These are phyloP conservation scores for Polyporus arcularius DNA, from an alignment of 768 basidiomycete genomes.

Conservation along the genomic window DNA sequence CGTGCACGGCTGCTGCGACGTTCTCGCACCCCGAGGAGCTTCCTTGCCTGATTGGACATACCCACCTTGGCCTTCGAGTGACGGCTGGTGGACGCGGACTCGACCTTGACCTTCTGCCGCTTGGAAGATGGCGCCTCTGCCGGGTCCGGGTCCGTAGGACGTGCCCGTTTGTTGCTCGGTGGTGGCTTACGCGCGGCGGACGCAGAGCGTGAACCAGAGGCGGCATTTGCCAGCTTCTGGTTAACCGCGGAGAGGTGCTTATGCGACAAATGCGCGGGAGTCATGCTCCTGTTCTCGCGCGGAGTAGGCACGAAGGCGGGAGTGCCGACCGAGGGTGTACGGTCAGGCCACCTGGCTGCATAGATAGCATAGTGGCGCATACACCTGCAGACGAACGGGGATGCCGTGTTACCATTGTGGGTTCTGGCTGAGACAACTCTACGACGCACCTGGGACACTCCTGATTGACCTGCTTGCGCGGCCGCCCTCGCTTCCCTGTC, in stretches of 20 bases:
- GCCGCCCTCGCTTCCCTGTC: constrained; percentile 52
- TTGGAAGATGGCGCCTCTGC: constrained; percentile 44
- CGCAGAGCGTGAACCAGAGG: constrained; percentile 22
- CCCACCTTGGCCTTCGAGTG: constrained; percentile 28
- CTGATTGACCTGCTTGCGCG: constrained; percentile 44
- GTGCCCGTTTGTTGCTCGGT: constrained; percentile 16
- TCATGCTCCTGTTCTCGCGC: constrained; percentile 36
- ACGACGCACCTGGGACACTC: constrained; percentile 73
- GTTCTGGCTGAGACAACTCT: background rate
- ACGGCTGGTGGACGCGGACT: constrained; percentile 9
- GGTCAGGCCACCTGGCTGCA: constrained; percentile 67
- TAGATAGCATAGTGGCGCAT: constrained; percentile 83
- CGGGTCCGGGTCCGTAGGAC: constrained; percentile 11
- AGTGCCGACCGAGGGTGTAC: constrained; percentile 51
- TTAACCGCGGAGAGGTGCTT: constrained; percentile 54
- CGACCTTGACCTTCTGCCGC: constrained; percentile 50
- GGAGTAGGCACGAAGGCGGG: constrained; percentile 46
- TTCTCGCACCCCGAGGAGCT: constrained; percentile 25
- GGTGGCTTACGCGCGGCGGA: constrained; percentile 14
- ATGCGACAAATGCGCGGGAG: constrained; percentile 42
- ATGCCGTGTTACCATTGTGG: background rate
- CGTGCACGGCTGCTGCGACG: constrained; percentile 34
- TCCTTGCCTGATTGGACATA: constrained; percentile 26
- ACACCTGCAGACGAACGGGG: constrained; percentile 47
- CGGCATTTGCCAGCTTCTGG: constrained; percentile 52